These are phyloP conservation scores for Pseudogymnoascus sp. DNA, from an alignment of 2,329 filamentous ascomycete genomes.

Conservation along the genomic window DNA sequence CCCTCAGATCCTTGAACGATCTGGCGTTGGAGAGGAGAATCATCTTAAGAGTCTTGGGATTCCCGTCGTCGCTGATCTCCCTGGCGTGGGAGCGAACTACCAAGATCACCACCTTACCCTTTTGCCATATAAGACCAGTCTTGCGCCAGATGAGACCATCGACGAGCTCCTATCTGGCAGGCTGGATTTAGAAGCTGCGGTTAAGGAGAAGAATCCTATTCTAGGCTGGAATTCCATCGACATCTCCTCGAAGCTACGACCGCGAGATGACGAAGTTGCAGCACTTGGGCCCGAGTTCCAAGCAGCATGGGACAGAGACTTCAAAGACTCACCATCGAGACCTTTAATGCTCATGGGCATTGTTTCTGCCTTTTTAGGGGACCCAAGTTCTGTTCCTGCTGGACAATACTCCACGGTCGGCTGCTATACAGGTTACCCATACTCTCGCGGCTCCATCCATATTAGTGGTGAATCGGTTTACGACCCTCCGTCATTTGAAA, in stretches of 20 bases:
- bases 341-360: conserved; percentile 48
- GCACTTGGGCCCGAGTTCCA: conserved; percentile 48
- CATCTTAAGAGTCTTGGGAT: conserved; percentile 44
- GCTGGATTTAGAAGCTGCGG: conserved; percentile 39
- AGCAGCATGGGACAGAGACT: conserved; percentile 50
- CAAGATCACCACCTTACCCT: conserved; percentile 51
- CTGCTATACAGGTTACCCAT: conserved; percentile 53
- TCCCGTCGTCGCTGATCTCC: conserved; percentile 40
- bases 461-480: conserved; percentile 43
- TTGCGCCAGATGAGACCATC: conserved; percentile 44
- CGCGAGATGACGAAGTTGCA: conserved; percentile 48
- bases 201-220: conserved; percentile 42
- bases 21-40: conserved; percentile 50
- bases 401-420: conserved; percentile 48
- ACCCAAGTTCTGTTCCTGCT: conserved; percentile 34
- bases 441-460: conserved; percentile 56
- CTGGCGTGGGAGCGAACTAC: conserved; percentile 48
- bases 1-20: conserved; percentile 51
- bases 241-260: conserved; percentile 49
- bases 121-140: conserved; percentile 45
- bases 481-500: conserved; percentile 43
- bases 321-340: conserved; percentile 31
- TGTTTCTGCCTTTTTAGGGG: conserved; percentile 40
- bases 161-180: conserved; percentile 47
- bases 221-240: conserved; percentile 56